These are phyloP conservation scores for Botrytis galanthina DNA, from an alignment of 2,329 filamentous ascomycete species.

Conservation along the genomic window DNA sequence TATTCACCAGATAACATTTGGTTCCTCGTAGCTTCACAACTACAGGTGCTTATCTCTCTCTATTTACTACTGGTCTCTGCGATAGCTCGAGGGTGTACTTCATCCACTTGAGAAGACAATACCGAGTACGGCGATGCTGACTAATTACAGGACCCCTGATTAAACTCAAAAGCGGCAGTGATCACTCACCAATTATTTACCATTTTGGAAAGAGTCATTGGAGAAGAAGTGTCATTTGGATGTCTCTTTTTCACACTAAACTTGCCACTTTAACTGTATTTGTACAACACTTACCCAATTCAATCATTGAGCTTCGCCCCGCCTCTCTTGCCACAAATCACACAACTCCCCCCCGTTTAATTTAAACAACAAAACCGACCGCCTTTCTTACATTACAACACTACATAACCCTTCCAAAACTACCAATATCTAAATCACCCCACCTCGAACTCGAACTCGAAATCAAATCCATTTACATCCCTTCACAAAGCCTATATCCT, in stretches of 20 bases:
- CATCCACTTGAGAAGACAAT: background rate
- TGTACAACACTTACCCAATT: background rate
- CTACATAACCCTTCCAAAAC: constrained; percentile 5
- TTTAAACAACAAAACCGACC: background rate
- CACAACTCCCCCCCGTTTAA: background rate
- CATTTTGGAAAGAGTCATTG: background rate
- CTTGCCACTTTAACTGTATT: background rate
- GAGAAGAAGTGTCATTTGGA: background rate
- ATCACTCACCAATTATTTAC: background rate
- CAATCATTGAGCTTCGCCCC: background rate
- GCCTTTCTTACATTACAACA: background rate
- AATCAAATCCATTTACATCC: constrained; percentile 25
- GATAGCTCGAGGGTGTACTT: background rate
- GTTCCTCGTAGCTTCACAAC: background rate
- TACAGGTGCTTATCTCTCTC: background rate
- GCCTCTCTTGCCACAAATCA: background rate
- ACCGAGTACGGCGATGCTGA: background rate
- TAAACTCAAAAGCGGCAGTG: background rate
- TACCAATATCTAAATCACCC: constrained; percentile 25
- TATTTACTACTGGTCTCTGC: background rate
- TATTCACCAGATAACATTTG: background rate
- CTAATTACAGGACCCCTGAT: background rate
- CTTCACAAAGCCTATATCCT: constrained; percentile 11
- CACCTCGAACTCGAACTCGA: constrained; percentile 28
- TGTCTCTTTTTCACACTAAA: background rate